These are phyloP conservation scores for Phytomonas francai DNA, from an alignment of 208 protist species.

Conservation along the genomic window DNA sequence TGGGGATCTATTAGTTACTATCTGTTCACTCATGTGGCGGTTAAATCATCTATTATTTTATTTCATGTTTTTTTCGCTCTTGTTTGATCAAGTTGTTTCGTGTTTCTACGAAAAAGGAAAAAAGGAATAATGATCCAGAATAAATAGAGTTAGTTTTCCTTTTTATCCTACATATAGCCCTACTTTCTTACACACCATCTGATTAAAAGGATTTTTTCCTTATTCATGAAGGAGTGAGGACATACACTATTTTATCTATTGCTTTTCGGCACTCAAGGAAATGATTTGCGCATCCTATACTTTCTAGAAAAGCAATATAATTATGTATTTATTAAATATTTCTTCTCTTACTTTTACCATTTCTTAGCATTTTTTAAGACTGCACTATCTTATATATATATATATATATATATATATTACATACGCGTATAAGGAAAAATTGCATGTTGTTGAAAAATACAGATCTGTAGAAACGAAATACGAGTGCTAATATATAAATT, in stretches of 20 bases:
- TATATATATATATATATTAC: constrained; percentile 10
- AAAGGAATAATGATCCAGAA: constrained; percentile 2
- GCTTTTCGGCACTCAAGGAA: background rate
- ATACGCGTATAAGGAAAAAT: background rate
- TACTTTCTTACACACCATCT: background rate
- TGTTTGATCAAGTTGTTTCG: constrained; percentile 5
- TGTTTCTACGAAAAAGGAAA: background rate
- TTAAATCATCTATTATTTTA: constrained; percentile 4
- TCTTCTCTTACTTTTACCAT: background rate
- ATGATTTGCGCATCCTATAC: background rate
- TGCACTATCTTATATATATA: constrained; percentile 8
- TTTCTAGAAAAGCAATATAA: constrained; percentile 1
- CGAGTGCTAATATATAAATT: background rate
- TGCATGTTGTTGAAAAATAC: constrained; percentile 5
- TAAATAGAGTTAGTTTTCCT: constrained; percentile 2
- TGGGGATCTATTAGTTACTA: no score
- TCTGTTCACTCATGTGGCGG: no score
- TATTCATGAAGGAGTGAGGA: background rate
- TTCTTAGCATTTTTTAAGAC: background rate
- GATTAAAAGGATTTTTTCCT: background rate
- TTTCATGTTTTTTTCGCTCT: constrained; percentile 8
- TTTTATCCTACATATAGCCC: background rate
- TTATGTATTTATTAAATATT: background rate
- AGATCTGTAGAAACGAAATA: background rate
- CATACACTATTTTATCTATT: background rate